Conservation (phyloP, 2,329 filamentous ascomycete species). For the Setomelanomma holmii region DNA sequence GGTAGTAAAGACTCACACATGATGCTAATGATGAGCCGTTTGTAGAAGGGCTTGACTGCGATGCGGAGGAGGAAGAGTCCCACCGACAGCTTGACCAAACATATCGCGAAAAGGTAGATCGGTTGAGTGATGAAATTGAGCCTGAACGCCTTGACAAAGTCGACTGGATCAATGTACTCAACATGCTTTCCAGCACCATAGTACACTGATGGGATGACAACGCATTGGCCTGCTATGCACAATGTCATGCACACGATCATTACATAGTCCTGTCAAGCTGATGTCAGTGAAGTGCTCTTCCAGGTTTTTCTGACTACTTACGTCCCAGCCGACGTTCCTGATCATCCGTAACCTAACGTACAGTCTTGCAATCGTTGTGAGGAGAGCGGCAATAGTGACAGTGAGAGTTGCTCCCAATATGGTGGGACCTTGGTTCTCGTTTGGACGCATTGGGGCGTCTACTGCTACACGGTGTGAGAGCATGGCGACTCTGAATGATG, state of each 20-base stretch:
- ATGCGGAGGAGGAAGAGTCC: constrained; percentile 58
- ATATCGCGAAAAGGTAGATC: constrained; percentile 55
- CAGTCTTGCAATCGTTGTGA: constrained; percentile 52
- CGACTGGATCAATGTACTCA: constrained; percentile 48
- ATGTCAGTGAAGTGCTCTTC: too few species aligned
- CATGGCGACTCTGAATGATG: neutral
- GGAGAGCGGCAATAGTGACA: constrained; percentile 50
- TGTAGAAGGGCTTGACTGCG: constrained; percentile 50
- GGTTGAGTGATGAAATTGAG: constrained; percentile 58
- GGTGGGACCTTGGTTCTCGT: constrained; percentile 47
- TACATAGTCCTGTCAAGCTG: constrained; percentile 54
- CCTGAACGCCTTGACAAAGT: constrained; percentile 52
- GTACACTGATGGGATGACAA: constrained; percentile 52
- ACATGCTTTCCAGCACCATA: constrained; percentile 57
- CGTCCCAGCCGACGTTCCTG: constrained; percentile 59
- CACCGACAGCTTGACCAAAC: constrained; percentile 58
- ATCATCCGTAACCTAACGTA: constrained; percentile 60
- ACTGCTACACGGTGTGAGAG: neutral
- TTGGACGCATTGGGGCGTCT: constrained; percentile 1
- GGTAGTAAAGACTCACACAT: constrained; percentile 47
- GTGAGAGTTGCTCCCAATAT: constrained; percentile 53
- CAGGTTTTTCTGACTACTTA: too few species aligned
- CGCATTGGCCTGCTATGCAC: constrained; percentile 49
- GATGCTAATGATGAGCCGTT: constrained; percentile 51
- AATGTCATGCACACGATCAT: constrained; percentile 44